phyloP scores from a whole-genome alignment of 768 basidiomycete species.

The Filobasidium floriforme region DNA sequence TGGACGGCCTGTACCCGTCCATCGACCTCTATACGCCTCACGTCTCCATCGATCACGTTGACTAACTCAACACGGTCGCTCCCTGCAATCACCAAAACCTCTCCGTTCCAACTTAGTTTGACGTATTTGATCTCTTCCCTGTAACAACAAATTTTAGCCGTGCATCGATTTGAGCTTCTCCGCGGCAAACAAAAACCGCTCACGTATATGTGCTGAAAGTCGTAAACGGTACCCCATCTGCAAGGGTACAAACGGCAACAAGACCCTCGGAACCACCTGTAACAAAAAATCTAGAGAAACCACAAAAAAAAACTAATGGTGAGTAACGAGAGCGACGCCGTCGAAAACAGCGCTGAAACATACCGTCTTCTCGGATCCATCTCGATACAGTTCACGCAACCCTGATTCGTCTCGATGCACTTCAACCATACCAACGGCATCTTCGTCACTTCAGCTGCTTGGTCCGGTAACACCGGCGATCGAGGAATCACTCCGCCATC shows the following conservation, averaged over 20 bases:
- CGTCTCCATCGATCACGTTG: background rate
- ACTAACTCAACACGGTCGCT: conserved; percentile 21
- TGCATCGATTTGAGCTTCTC: background rate
- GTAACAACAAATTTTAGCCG: background rate
- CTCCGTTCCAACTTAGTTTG: conserved; percentile 23
- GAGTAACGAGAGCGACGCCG: background rate
- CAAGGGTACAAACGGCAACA: conserved; percentile 14
- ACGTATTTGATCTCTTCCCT: conserved; percentile 20
- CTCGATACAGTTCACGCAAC: conserved; percentile 23
- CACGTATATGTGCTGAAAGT: conserved; percentile 22
- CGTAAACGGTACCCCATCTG: conserved; percentile 3
- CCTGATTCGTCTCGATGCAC: conserved; percentile 10
- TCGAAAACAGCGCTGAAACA: background rate
- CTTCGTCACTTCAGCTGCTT: background rate
- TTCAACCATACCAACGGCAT: conserved; percentile 13
- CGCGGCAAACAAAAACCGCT: background rate
- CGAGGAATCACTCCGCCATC: background rate
- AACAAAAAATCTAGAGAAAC: conserved; percentile 5
- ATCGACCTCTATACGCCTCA: too few species aligned
- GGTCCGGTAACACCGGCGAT: background rate
- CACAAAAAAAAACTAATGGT: too few species aligned
- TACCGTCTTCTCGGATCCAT: conserved; percentile 19
- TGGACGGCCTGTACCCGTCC: too few species aligned
- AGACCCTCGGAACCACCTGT: conserved; percentile 23
- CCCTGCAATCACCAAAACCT: conserved; percentile 18